Percentiles rank a stretch among this genome's conserved stretches.
Conservation (phyloP, 1,284 basidiomycete genomes). For the Sanguinoderma infundibulare region DNA sequence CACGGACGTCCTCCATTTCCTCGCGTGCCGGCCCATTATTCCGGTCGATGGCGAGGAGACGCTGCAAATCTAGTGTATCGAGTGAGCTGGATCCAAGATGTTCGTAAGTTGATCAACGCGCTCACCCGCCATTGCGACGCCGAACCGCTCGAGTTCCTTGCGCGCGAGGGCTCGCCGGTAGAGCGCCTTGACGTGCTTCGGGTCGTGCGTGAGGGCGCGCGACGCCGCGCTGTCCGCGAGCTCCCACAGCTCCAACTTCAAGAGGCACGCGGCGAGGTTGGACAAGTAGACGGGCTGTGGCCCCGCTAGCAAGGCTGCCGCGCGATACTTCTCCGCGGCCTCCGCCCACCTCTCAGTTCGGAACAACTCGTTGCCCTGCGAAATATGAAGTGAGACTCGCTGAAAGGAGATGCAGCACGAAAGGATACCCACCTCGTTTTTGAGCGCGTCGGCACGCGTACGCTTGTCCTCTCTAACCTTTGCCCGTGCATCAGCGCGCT, state of each 20-base stretch:
- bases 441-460: neutral
- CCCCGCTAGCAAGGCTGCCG: conserved; percentile 26
- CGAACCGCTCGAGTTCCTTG: conserved; percentile 40
- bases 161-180: conserved; percentile 48
- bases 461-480: neutral
- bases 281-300: conserved; percentile 41
- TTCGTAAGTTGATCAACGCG: neutral
- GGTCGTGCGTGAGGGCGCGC: conserved; percentile 46
- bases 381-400: neutral
- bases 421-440: neutral
- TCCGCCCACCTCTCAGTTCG: conserved; percentile 20
- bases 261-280: conserved; percentile 45
- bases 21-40: conserved; percentile 34
- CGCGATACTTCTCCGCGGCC: conserved; percentile 31
- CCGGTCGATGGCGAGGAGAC: conserved; percentile 40
- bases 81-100: no score
- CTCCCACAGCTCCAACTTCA: conserved; percentile 45
- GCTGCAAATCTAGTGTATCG: conserved; percentile 49
- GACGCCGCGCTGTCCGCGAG: conserved; percentile 47
- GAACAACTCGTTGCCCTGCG: conserved; percentile 34
- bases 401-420: neutral
- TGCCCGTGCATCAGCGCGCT: neutral
- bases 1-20: conserved; percentile 29
- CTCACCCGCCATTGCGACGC: conserved; percentile 43
- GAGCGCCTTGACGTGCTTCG: conserved; percentile 46